Conservation (phyloP, 371 early-diverging fungal species). For the Chytridium lagenaria region DNA sequence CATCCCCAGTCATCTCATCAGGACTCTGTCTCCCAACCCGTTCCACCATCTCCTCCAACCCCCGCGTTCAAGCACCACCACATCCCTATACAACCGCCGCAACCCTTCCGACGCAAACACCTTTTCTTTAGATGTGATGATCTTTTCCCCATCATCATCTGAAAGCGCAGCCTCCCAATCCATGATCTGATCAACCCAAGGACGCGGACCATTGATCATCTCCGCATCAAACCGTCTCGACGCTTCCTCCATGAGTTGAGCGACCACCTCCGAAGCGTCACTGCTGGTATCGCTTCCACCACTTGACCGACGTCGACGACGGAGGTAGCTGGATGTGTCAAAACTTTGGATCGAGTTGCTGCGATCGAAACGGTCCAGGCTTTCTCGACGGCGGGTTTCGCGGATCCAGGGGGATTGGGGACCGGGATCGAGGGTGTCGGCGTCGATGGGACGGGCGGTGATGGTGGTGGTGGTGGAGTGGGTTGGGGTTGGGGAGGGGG, state of each 20-base stretch:
- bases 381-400: background rate
- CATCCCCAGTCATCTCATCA: too few species aligned
- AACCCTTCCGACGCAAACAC: too few species aligned
- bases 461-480: background rate
- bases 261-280: background rate
- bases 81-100: background rate
- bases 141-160: background rate
- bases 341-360: background rate
- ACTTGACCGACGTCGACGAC: background rate
- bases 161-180: background rate
- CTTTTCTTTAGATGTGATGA: too few species aligned
- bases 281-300: too few species aligned
- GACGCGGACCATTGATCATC: too few species aligned
- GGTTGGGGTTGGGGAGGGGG: background rate
- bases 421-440: slow-evolving; percentile 1
- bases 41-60: background rate
- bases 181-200: background rate
- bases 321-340: background rate
- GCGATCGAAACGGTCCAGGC: background rate
- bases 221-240: background rate
- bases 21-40: too few species aligned
- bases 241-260: background rate
- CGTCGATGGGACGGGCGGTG: background rate
- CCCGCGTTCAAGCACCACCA: background rate
- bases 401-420: slow-evolving; percentile 8